These are phyloP conservation scores for Pilatotrama ljubarskyi DNA, from an alignment of 768 basidiomycete species.

Conservation along the genomic window DNA sequence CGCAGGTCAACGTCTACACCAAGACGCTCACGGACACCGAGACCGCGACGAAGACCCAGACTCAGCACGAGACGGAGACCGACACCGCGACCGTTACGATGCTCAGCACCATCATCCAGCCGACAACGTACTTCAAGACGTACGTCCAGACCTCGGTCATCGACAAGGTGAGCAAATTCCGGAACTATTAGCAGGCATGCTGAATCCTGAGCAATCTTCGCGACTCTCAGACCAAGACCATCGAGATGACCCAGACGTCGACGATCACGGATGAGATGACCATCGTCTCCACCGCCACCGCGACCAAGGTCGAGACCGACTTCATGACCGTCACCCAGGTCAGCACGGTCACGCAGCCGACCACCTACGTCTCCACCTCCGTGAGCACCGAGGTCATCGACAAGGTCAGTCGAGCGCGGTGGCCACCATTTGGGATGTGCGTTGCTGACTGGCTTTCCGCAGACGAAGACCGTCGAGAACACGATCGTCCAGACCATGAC, in stretches of 20 bases:
- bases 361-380: constrained; percentile 55
- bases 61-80: constrained; percentile 50
- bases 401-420: constrained; percentile 43
- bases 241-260: constrained; percentile 43
- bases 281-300: constrained; percentile 45
- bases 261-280: constrained; percentile 40
- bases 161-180: constrained; percentile 53
- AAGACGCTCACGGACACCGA: constrained; percentile 13
- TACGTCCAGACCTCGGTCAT: constrained; percentile 57
- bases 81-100: constrained; percentile 57
- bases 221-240: constrained; percentile 50
- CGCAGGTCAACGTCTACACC: background rate
- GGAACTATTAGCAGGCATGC: background rate
- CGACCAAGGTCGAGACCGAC: constrained; percentile 45
- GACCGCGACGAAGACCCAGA: constrained; percentile 28
- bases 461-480: constrained; percentile 61
- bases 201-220: background rate
- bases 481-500: constrained; percentile 56
- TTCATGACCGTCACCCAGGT: constrained; percentile 52
- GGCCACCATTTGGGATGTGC: too few species aligned
- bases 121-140: constrained; percentile 56
- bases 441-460: background rate
- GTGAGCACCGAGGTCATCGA: constrained; percentile 59
- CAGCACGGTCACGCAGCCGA: constrained; percentile 53
- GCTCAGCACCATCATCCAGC: constrained; percentile 51